Percentiles rank a stretch among this genome's conserved stretches.
Conservation (phyloP, 139 green algal genomes). For the Chlamydomonas incerta region DNA sequence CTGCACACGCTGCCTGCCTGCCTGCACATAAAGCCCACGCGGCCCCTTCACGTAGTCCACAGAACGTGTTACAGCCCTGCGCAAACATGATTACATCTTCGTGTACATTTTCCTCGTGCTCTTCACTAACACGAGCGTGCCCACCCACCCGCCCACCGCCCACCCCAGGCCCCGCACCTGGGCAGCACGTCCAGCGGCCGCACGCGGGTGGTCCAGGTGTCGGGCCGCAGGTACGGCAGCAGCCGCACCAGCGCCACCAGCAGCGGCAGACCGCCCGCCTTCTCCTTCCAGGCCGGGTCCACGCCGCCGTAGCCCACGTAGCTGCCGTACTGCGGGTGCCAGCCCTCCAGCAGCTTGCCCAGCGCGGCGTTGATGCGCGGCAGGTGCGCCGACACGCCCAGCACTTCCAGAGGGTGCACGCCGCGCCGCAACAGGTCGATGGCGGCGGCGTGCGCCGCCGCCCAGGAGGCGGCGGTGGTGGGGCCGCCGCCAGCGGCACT, state of each 20-base stretch:
- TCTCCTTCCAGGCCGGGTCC: constrained; percentile 39
- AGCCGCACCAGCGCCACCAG: constrained; percentile 41
- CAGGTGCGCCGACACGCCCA: constrained; percentile 54
- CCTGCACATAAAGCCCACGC: no score
- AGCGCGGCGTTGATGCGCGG: constrained; percentile 48
- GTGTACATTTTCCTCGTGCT: no score
- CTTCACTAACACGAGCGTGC: no score
- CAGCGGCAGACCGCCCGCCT: constrained; percentile 11
- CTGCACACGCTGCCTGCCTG: no score
- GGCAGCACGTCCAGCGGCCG: constrained; percentile 62
- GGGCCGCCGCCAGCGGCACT: neutral
- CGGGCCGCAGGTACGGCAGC: constrained; percentile 56
- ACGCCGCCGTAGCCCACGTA: constrained; percentile 22
- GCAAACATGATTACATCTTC: neutral
- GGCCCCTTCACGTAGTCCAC: no score
- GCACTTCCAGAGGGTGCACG: constrained; percentile 68
- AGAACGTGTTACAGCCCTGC: no score
- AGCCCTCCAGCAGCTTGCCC: constrained; percentile 50
- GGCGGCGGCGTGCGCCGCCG: neutral
- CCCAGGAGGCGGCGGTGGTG: neutral
- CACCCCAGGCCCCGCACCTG: constrained; percentile 34
- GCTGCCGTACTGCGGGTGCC: constrained; percentile 66
- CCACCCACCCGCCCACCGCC: neutral
- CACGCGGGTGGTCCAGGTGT: constrained; percentile 17
- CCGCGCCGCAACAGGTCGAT: constrained; percentile 65